Percentiles rank a stretch among this genome's conserved stretches.
These are phyloP conservation scores for Sisymbrium altissimum DNA, from an alignment of 345 rosid genomes.

Conservation along the genomic window DNA sequence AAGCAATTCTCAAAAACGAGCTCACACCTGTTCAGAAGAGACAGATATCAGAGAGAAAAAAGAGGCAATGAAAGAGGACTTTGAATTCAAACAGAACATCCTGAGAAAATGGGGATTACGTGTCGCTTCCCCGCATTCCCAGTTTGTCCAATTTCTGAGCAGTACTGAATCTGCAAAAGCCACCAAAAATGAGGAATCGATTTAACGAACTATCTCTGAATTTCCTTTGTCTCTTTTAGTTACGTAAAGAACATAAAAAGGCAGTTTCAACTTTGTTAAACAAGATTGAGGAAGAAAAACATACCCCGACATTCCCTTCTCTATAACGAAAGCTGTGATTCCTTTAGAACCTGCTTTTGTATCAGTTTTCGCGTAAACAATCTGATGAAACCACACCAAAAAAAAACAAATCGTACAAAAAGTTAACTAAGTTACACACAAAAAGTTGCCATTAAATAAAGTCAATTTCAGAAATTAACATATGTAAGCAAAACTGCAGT, in stretches of 20 bases:
- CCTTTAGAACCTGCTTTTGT: constrained; percentile 78
- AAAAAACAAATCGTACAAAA: not conserved
- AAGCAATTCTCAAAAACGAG: constrained; percentile 91
- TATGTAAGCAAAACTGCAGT: constrained; percentile 2
- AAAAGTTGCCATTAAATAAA: not conserved
- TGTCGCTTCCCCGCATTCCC: constrained; percentile 98
- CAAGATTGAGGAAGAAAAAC: not conserved
- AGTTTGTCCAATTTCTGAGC: constrained; percentile 97
- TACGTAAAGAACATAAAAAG: not conserved
- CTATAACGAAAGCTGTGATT: constrained; percentile 86
- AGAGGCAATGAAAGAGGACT: constrained; percentile 2
- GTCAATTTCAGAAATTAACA: not conserved
- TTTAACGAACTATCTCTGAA: not conserved
- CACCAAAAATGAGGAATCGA: constrained; percentile 4
- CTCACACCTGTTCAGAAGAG: constrained; percentile 70
- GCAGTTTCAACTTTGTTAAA: not conserved
- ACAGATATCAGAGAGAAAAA: constrained; percentile 28
- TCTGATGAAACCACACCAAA: constrained; percentile 45
- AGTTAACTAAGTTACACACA: not conserved
- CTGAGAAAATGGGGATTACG: constrained; percentile 45
- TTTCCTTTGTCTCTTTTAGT: not conserved
- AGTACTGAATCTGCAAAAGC: constrained; percentile 72
- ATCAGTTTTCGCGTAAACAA: constrained; percentile 86
- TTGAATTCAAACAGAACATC: constrained; percentile 15
- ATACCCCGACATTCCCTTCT: constrained; percentile 95